A percentile compares a stretch with the other conserved stretches of the same genome.
Conservation (phyloP, 495 filamentous ascomycete species). For the Penicillium angulare region DNA sequence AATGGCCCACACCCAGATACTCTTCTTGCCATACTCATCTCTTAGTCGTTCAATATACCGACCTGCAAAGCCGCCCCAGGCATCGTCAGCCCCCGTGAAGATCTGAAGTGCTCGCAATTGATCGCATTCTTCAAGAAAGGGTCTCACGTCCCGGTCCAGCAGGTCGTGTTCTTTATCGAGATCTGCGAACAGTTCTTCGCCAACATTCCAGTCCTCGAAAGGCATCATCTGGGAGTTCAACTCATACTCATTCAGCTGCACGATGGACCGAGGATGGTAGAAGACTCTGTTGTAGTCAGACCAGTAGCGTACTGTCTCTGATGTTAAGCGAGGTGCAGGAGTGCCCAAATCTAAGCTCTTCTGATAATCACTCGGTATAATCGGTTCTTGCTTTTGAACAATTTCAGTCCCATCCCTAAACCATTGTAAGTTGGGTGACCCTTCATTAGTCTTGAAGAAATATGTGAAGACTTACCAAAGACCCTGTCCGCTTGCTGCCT, state of each 20-base stretch:
- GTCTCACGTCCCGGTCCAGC: constrained; percentile 81
- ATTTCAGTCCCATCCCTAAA: constrained; percentile 71
- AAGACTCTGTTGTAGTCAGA: constrained; percentile 90
- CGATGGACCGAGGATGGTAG: constrained; percentile 85
- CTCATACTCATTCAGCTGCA: constrained; percentile 87
- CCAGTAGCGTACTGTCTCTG: constrained; percentile 83
- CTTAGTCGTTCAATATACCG: constrained; percentile 76
- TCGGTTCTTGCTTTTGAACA: constrained; percentile 62
- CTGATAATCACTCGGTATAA: constrained; percentile 73
- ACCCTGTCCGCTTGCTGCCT: constrained; percentile 45
- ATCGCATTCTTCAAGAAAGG: constrained; percentile 91
- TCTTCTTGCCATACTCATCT: constrained; percentile 88
- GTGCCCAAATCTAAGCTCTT: constrained; percentile 69
- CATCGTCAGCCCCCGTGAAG: constrained; percentile 76
- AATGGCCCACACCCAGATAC: constrained; percentile 82
- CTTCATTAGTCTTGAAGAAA: not conserved
- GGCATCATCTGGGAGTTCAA: constrained; percentile 72
- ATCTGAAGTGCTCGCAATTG: constrained; percentile 86
- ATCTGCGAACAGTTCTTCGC: constrained; percentile 77
- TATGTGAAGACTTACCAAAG: constrained; percentile 53
- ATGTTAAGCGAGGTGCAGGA: constrained; percentile 56
- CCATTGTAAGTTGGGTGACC: not conserved
- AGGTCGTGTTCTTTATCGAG: constrained; percentile 85
- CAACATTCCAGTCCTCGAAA: constrained; percentile 77
- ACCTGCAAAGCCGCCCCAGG: constrained; percentile 86